Conservation (phyloP, 139 green algal species). For the Tetraselmis chui region DNA sequence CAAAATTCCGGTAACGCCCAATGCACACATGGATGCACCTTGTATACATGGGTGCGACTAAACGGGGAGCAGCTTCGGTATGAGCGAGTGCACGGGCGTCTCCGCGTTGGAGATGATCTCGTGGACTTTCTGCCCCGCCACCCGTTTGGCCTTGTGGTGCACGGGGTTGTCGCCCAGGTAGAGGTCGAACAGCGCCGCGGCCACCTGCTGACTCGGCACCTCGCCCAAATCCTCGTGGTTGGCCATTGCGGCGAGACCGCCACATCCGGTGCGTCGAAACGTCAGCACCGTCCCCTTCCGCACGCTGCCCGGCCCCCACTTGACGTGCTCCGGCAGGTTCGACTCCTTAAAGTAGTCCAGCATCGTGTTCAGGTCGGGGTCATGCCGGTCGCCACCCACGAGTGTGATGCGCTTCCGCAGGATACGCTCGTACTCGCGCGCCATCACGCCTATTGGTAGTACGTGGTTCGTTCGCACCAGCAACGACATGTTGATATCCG, state of each 20-base stretch:
- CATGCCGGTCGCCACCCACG: not conserved
- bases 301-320: conserved; percentile 24
- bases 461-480: conserved; percentile 49
- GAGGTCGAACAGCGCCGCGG: conserved; percentile 56
- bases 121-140: not conserved
- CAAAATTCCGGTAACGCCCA: too few relatives aligned
- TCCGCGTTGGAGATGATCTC: not conserved
- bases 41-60: too few relatives aligned
- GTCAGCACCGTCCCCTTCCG: conserved; percentile 40
- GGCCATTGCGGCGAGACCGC: conserved; percentile 17
- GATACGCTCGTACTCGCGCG: conserved; percentile 53
- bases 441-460: conserved; percentile 49
- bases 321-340: conserved; percentile 10
- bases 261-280: conserved; percentile 29
- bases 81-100: too few relatives aligned
- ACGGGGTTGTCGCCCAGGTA: conserved; percentile 61
- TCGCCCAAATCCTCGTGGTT: conserved; percentile 19
- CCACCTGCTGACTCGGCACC: conserved; percentile 32
- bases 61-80: too few relatives aligned
- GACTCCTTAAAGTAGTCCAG: conserved; percentile 35
- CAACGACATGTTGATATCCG: conserved; percentile 46
- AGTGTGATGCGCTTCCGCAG: conserved; percentile 31
- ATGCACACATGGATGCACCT: too few relatives aligned
- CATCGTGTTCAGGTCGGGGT: conserved; percentile 34
- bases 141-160: conserved; percentile 32